phyloP scores from a whole-genome alignment of 306 rosid genomes.

The Luffa acutangula region DNA sequence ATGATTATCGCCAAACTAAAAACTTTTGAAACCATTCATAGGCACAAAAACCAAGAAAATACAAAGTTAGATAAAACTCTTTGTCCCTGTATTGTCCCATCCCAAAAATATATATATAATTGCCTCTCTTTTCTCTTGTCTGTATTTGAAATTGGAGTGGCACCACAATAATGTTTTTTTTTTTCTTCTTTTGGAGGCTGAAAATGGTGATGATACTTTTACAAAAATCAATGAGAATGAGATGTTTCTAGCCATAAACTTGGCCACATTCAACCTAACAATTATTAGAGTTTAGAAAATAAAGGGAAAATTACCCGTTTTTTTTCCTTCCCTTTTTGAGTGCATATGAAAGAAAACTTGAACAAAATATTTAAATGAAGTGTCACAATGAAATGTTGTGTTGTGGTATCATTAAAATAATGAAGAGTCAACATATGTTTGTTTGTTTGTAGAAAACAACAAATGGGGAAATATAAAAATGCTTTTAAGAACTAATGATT shows the following conservation, averaged over 20 bases:
- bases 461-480: neutral
- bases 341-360: neutral
- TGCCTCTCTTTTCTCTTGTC: too few species aligned
- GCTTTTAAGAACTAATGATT: neutral
- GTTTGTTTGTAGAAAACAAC: neutral
- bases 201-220: neutral
- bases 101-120: too few species aligned
- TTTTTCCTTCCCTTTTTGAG: neutral
- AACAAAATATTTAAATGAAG: neutral
- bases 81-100: too few species aligned
- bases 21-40: too few species aligned
- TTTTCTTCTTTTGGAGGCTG: neutral
- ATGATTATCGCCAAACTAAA: too few species aligned
- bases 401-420: neutral
- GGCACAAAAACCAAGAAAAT: too few species aligned
- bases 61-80: too few species aligned
- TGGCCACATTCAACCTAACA: neutral
- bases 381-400: neutral
- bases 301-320: neutral
- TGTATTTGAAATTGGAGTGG: neutral
- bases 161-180: neutral
- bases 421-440: neutral
- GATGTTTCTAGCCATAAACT: constrained; percentile 5
- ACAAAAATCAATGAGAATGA: neutral
- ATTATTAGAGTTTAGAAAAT: neutral